Evolutionary conservation across 352 stramenopile genomes (phyloP).

Genomic region (Pythium monospermum): DNA sequence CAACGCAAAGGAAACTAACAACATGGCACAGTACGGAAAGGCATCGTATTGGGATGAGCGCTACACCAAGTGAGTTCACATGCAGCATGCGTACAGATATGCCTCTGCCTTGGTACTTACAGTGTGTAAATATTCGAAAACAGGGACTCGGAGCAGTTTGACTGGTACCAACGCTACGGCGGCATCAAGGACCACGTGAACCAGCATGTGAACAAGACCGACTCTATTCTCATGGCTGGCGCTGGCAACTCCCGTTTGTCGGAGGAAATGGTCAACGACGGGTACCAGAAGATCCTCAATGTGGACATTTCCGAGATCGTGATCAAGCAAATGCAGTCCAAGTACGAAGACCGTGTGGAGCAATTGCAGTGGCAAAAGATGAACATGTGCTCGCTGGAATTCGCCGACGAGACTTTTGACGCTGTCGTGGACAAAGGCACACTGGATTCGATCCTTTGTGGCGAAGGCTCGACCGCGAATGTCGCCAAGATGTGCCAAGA

Average conservation of each 20-base stretch:
- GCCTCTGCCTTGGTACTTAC: too few relatives aligned
- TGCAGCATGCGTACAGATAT: too few relatives aligned
- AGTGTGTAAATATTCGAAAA: background rate
- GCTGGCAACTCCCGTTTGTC: slow-evolving; percentile 92
- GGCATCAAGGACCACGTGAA: slow-evolving; percentile 86
- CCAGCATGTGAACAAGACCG: slow-evolving; percentile 93
- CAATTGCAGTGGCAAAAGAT: slow-evolving; percentile 93
- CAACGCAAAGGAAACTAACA: background rate
- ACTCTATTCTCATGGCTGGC: slow-evolving; percentile 90
- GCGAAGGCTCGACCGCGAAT: slow-evolving; percentile 93
- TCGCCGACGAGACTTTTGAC: slow-evolving; percentile 94
- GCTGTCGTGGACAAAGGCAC: slow-evolving; percentile 94
- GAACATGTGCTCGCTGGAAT: slow-evolving; percentile 93
- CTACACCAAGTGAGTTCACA: slow-evolving; percentile 87
- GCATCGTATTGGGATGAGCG: slow-evolving; percentile 93
- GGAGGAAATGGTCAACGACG: slow-evolving; percentile 96
- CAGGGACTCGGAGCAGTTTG: slow-evolving; percentile 91
- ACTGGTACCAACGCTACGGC: slow-evolving; percentile 94
- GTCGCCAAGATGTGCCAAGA: slow-evolving; percentile 95
- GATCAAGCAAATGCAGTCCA: slow-evolving; percentile 92
- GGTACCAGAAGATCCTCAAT: slow-evolving; percentile 93
- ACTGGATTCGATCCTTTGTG: slow-evolving; percentile 94
- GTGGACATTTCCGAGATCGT: slow-evolving; percentile 94
- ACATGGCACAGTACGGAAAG: slow-evolving; percentile 91
- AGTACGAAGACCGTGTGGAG: slow-evolving; percentile 90